phyloP scores from a whole-genome alignment of 2,329 filamentous ascomycete genomes.

The Stemphylium beticola region DNA sequence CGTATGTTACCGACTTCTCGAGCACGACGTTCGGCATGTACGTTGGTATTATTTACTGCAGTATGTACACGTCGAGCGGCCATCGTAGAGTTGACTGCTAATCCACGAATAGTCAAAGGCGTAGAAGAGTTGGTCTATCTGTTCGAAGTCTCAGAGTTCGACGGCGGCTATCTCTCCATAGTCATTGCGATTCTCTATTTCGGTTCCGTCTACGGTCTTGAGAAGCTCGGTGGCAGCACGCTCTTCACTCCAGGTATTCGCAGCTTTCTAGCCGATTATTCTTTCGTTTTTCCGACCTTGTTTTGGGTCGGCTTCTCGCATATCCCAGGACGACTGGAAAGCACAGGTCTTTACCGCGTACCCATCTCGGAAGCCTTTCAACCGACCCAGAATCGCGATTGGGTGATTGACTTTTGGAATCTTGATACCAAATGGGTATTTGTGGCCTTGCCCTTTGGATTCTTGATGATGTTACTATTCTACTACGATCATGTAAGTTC shows the following conservation, averaged over 20 bases:
- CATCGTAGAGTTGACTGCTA: neutral
- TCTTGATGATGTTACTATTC: conserved; percentile 62
- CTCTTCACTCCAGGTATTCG: conserved; percentile 54
- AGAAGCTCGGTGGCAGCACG: conserved; percentile 56
- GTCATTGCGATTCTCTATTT: conserved; percentile 61
- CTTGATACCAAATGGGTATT: conserved; percentile 61
- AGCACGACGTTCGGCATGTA: conserved; percentile 62
- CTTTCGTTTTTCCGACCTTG: conserved; percentile 55
- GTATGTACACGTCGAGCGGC: conserved; percentile 35
- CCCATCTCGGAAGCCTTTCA: conserved; percentile 56
- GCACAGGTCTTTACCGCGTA: conserved; percentile 51
- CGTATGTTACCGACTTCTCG: conserved; percentile 64
- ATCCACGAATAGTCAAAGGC: conserved; percentile 55
- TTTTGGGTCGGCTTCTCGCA: conserved; percentile 63
- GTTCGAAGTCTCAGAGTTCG: conserved; percentile 51
- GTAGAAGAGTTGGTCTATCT: conserved; percentile 62
- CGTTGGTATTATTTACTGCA: conserved; percentile 63
- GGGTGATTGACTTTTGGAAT: conserved; percentile 62
- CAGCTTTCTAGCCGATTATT: conserved; percentile 59
- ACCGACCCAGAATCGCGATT: conserved; percentile 54
- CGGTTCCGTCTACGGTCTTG: conserved; percentile 57
- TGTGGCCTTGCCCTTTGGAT: conserved; percentile 60
- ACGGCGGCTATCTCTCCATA: conserved; percentile 57
- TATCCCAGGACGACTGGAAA: conserved; percentile 56
- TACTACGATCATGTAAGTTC: conserved; percentile 61